phyloP scores from a whole-genome alignment of 306 rosid species.

The Oxytropis ochrocephala region DNA sequence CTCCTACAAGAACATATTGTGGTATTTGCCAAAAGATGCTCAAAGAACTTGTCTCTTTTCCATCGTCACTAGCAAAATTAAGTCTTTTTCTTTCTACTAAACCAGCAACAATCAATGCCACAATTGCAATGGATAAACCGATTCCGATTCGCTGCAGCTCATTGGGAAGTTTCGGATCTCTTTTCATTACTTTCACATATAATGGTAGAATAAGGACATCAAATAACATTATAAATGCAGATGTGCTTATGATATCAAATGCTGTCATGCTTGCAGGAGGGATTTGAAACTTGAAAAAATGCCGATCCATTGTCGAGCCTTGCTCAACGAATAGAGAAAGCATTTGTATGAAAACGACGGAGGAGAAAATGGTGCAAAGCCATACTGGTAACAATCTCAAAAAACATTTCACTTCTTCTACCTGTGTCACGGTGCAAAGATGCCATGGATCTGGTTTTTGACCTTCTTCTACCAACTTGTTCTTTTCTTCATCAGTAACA shows the following conservation, averaged over 20 bases:
- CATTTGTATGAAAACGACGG: constrained; percentile 55
- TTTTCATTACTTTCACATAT: constrained; percentile 25
- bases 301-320: constrained; percentile 50
- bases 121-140: constrained; percentile 35
- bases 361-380: constrained; percentile 56
- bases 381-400: constrained; percentile 44
- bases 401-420: constrained; percentile 58
- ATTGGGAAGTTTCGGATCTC: constrained; percentile 33
- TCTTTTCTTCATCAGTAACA: constrained; percentile 21
- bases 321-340: constrained; percentile 52
- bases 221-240: constrained; percentile 40
- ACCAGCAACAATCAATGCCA: constrained; percentile 45
- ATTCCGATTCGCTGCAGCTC: constrained; percentile 49
- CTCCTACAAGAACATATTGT: constrained; percentile 49
- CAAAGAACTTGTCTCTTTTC: constrained; percentile 38
- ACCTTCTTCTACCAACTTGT: constrained; percentile 9
- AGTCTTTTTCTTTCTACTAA: constrained; percentile 40
- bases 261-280: constrained; percentile 65
- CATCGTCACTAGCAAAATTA: neutral
- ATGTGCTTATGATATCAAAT: constrained; percentile 50
- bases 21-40: constrained; percentile 65
- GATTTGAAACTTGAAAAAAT: constrained; percentile 30
- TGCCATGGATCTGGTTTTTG: constrained; percentile 43
- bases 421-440: constrained; percentile 50
- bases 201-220: constrained; percentile 36